A percentile compares a stretch with the other conserved stretches of the same genome.
Evolutionary conservation across 441 rosid species (phyloP).

Genomic region (Macaranga tanarius): DNA sequence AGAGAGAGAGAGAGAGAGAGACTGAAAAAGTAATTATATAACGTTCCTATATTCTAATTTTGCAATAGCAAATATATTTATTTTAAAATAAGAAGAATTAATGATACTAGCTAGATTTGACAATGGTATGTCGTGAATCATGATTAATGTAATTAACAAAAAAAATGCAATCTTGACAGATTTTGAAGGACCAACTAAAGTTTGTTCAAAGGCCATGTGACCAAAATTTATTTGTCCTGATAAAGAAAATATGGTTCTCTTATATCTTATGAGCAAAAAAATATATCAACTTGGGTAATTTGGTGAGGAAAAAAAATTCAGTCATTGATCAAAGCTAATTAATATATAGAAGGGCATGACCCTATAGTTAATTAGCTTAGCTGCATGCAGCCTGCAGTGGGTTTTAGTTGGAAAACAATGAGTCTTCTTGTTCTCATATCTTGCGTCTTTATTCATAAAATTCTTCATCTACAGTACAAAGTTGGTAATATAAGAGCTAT

Average conservation of each 20-base stretch:
- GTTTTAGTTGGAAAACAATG: background rate
- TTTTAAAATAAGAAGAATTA: no score
- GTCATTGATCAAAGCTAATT: background rate
- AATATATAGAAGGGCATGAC: background rate
- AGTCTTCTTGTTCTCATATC: constrained; percentile 21
- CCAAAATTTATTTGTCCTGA: constrained; percentile 10
- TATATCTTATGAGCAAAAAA: background rate
- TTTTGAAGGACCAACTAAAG: background rate
- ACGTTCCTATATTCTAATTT: no score
- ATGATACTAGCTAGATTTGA: no score
- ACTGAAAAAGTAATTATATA: no score
- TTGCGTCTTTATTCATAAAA: constrained; percentile 20
- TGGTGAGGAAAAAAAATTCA: background rate
- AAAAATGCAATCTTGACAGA: constrained; percentile 7
- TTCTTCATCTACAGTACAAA: constrained; percentile 10
- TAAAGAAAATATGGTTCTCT: constrained; percentile 13
- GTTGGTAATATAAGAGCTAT: constrained; percentile 3
- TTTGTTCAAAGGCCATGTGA: background rate
- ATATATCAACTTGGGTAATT: constrained; percentile 12
- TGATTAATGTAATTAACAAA: background rate
- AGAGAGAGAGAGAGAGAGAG: no score
- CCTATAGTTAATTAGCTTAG: background rate
- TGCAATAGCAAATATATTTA: no score
- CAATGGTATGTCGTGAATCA: background rate
- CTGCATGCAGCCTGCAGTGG: background rate